Percentiles rank a stretch among this genome's conserved stretches.
Conservation (phyloP, 2,329 filamentous ascomycete genomes). For the Orbilia blumenaviensis region DNA sequence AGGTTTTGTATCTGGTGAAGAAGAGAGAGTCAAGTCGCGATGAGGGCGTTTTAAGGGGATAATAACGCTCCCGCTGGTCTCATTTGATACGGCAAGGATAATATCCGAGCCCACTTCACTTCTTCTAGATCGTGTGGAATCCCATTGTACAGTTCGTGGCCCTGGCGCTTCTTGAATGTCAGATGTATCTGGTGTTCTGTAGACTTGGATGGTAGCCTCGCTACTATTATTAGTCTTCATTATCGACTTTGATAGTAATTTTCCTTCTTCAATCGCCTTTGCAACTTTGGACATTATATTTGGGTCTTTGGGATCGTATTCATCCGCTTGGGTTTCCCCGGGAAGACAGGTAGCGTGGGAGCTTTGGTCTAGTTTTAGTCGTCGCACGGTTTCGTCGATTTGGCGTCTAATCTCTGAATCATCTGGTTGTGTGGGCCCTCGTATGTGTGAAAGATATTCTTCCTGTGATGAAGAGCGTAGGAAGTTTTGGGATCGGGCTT, state of each 20-base stretch:
- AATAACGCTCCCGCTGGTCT: neutral
- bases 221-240: neutral
- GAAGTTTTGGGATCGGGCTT: slow-evolving; percentile 63
- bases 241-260: slow-evolving; percentile 29
- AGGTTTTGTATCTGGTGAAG: neutral
- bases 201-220: neutral
- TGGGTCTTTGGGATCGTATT: slow-evolving; percentile 26
- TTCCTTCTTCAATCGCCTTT: slow-evolving; percentile 32
- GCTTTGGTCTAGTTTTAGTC: neutral
- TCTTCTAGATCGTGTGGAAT: neutral
- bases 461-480: slow-evolving; percentile 66
- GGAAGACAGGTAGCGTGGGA: slow-evolving; percentile 18
- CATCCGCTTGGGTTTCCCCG: slow-evolving; percentile 35
- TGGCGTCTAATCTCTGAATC: slow-evolving; percentile 7
- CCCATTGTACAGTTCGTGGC: neutral
- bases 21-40: neutral
- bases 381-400: neutral
- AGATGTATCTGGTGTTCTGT: slow-evolving; percentile 1
- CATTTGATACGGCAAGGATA: neutral
- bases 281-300: slow-evolving; percentile 28
- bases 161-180: neutral
- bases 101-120: slow-evolving; percentile 6
- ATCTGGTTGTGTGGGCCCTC: slow-evolving; percentile 16
- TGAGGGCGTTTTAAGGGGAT: neutral
- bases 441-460: slow-evolving; percentile 60